phyloP scores from a whole-genome alignment of 2,329 filamentous ascomycete genomes.

The Fusarium anthophilum region DNA sequence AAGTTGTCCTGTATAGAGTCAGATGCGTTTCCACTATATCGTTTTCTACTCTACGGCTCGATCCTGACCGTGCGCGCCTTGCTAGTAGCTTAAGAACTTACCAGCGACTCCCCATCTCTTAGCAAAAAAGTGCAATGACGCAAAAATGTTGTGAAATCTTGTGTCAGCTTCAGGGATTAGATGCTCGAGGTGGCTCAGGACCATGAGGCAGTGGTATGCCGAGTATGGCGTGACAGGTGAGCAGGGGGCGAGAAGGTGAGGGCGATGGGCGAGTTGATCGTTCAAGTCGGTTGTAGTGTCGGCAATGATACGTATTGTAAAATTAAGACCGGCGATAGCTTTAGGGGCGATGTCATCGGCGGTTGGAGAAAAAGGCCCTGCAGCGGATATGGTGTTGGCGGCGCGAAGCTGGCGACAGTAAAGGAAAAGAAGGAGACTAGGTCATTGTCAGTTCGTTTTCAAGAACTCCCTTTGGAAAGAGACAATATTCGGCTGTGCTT shows the following conservation, averaged over 20 bases:
- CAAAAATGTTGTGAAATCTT: conserved; percentile 48
- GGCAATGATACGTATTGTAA: conserved; percentile 49
- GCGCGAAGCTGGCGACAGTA: conserved; percentile 47
- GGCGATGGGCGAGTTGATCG: conserved; percentile 44
- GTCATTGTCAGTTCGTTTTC: conserved; percentile 1
- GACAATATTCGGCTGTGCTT: background rate
- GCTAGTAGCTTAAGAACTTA: conserved; percentile 28
- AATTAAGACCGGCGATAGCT: conserved; percentile 50
- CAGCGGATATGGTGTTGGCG: conserved; percentile 35
- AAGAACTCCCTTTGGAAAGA: background rate
- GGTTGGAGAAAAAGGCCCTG: conserved; percentile 26
- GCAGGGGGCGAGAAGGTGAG: conserved; percentile 46
- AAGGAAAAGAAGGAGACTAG: conserved; percentile 47
- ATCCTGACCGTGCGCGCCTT: conserved; percentile 1
- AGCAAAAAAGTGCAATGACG: conserved; percentile 47
- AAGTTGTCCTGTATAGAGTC: conserved; percentile 39
- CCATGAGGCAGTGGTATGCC: conserved; percentile 48
- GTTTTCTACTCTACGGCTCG: background rate
- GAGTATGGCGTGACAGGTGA: conserved; percentile 49
- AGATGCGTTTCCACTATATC: conserved; percentile 2
- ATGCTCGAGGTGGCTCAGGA: conserved; percentile 47
- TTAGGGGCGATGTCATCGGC: conserved; percentile 46
- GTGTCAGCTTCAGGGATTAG: conserved; percentile 46
- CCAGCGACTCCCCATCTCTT: conserved; percentile 49
- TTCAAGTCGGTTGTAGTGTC: conserved; percentile 50